Percentiles rank a stretch among this genome's conserved stretches.
Evolutionary conservation across 345 rosid species (phyloP).

Genomic region (Sonneratia caseolaris): DNA sequence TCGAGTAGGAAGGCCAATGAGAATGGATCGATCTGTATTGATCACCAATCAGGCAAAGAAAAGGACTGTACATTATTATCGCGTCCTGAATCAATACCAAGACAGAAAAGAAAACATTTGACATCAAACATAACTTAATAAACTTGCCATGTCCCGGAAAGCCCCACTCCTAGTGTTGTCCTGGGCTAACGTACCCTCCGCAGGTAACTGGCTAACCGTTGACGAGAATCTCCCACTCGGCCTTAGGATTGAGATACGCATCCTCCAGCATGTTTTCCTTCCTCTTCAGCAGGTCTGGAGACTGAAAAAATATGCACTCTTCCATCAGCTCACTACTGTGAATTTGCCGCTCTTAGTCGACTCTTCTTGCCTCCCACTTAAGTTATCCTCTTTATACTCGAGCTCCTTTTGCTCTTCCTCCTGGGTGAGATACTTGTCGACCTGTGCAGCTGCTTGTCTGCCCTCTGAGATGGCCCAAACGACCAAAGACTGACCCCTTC

Average conservation of each 20-base stretch:
- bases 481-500: constrained; percentile 93
- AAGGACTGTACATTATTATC: too few species aligned
- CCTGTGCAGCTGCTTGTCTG: constrained; percentile 89
- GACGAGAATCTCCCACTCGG: background rate
- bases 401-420: constrained; percentile 18
- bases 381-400: constrained; percentile 15
- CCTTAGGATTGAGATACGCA: background rate
- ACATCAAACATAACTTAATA: too few species aligned
- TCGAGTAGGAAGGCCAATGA: too few species aligned
- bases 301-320: background rate
- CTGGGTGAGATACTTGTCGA: constrained; percentile 47
- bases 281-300: background rate
- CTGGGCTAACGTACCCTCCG: background rate
- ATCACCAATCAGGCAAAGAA: too few species aligned
- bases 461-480: constrained; percentile 99
- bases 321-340: constrained; percentile 23
- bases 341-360: constrained; percentile 21
- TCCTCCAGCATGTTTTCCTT: background rate
- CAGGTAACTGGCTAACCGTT: background rate
- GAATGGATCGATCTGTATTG: too few species aligned
- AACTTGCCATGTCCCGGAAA: too few species aligned
- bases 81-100: too few species aligned
- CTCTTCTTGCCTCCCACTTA: constrained; percentile 24
- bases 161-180: too few species aligned
- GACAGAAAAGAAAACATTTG: too few species aligned